Base-by-base conservation (phyloP, 2,329 filamentous ascomycete species). In the Achaetomium macrosporum region DNA sequence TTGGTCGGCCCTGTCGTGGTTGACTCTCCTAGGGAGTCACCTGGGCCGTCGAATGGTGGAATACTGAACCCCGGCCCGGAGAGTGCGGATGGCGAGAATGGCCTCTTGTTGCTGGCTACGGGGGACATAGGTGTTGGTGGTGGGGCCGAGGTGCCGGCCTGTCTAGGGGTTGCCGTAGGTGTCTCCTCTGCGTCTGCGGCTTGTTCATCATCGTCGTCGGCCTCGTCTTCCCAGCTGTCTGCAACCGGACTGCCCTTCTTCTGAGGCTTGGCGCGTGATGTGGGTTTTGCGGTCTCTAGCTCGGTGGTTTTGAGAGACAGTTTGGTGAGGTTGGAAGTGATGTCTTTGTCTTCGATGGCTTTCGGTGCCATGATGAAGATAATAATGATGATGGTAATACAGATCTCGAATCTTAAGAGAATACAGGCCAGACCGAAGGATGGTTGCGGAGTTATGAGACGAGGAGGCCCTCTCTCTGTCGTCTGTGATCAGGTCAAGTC, bases 71-170 rank as follows among this genome's bases (percentile, higher is more conserved):
- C 46, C n/a, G 56, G 47, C 1, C 47, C 44, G 11, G 50, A 48
- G 25, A 50, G 41, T 7, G 49, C 42, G 19, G 43, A 61, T 47
- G 61, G 63, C 55, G 63, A 59, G 47, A 60, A 64, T 17, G 67
- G 51, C 42, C 57, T 52, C 47, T 61, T 58, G 46, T 59, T 55
- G 55, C 61, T 57, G 11, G 71, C 74, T 25, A 56, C 30, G 3
- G 82, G 79, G 0, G 82, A 82, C 59, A 81, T 78, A 11, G 86
- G 85, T 0, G 84, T 88, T 0, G 85, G 82, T 1, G 85, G 85
- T 29, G 85, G 85, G 17, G 83, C 78, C 13, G 63, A 57, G 3
- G 62, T 68, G 54, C 65, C 66, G 35, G 55, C 51, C 45, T 56
- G 36, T 20, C 35, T 42, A 25, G 31, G 42, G 42, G 40, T 47